phyloP scores from a whole-genome alignment of 2,329 filamentous ascomycete genomes.

The Byssoonygena ceratinophila region DNA sequence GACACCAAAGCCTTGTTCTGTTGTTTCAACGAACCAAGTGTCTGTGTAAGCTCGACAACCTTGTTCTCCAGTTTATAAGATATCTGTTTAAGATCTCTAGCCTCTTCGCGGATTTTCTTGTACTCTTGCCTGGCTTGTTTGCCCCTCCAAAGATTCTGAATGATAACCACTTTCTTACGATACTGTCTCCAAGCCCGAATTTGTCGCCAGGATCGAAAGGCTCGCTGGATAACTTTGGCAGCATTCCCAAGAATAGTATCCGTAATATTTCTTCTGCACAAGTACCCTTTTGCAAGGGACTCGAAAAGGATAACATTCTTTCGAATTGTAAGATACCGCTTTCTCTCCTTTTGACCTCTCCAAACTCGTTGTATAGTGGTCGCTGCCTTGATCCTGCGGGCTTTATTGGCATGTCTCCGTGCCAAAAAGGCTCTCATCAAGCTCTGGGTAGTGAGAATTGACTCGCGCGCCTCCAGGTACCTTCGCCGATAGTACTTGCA shows the following conservation, averaged over 20 bases:
- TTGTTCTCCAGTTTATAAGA: slow-evolving; percentile 99
- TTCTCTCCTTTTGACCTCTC: slow-evolving; percentile 84
- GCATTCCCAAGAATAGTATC: slow-evolving; percentile 90
- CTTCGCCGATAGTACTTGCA: slow-evolving; percentile 90
- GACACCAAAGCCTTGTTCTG: slow-evolving; percentile 83
- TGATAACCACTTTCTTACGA: slow-evolving; percentile 74
- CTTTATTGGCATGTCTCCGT: slow-evolving; percentile 65
- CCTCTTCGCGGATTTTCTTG: slow-evolving; percentile 86
- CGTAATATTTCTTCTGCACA: slow-evolving; percentile 83
- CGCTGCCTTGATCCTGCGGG: slow-evolving; percentile 72
- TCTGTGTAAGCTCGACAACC: slow-evolving; percentile 95
- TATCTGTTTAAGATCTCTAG: slow-evolving; percentile 96
- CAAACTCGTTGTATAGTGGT: slow-evolving; percentile 93
- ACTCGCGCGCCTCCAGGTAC: slow-evolving; percentile 75
- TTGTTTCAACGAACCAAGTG: slow-evolving; percentile 78
- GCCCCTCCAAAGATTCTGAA: slow-evolving; percentile 90
- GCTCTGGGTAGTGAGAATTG: slow-evolving; percentile 72
- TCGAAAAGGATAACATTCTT: slow-evolving; percentile 80
- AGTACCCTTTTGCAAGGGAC: slow-evolving; percentile 80
- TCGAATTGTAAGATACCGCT: slow-evolving; percentile 64
- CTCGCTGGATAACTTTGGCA: slow-evolving; percentile 77
- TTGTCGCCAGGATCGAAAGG: slow-evolving; percentile 72
- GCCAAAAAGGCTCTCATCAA: slow-evolving; percentile 67
- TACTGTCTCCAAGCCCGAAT: slow-evolving; percentile 77
- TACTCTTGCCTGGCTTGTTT: slow-evolving; percentile 70